Evolutionary conservation across 2,329 filamentous ascomycete species (phyloP), one percentile per base, ranked within the genome.

Genomic region (Aspergillus vadensis): DNA sequence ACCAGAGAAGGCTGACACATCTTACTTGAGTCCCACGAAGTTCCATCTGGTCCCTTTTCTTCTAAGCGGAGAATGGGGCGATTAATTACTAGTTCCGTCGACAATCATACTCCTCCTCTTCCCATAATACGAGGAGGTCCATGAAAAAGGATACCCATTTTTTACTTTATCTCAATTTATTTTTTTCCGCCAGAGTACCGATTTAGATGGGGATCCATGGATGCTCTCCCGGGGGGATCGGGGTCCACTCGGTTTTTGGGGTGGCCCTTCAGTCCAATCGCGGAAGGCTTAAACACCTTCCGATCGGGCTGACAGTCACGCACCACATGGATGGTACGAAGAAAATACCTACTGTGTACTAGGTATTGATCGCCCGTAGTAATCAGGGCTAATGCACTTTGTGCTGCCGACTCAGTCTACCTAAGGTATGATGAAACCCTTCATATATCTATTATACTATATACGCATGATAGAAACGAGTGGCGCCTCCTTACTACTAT

Each of bases 241-340:
- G 56, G 60, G 48, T 39, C 58, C 49, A 55, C 55, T 60, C 19
- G 32, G 44, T 60, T 48, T 47, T 48, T 32, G 59, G 19, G 12
- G 32, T 27, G 4, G 12, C 10, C 32, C 51, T 61, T 59, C 48
- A 51, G 27, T 44, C 65, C 65, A 66, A 64, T 68, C 63, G 55
- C 59, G 65, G 63, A 58, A 63, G 51, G 53, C 55, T 47, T 50
- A 32, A 50, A 59, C 56, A 61, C 56, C 39, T 64, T 61, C 60
- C 61, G 59, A 67, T 63, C 60, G 58, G 59, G 64, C 62, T 67
- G 57, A 58, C 43, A 52, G 53, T 59, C 59, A 65, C 55, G 32
- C 38, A 58, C 48, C 39, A 48, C 55, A 57, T 57, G 43, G 32
- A 53, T 27, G 39, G 39, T 55, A 58, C 58, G 44, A 27, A 36